Percentiles rank a stretch among this genome's conserved stretches.
These are phyloP conservation scores for Fomitopsis pinicola DNA, from an alignment of 1,284 basidiomycete species.

Conservation along the genomic window DNA sequence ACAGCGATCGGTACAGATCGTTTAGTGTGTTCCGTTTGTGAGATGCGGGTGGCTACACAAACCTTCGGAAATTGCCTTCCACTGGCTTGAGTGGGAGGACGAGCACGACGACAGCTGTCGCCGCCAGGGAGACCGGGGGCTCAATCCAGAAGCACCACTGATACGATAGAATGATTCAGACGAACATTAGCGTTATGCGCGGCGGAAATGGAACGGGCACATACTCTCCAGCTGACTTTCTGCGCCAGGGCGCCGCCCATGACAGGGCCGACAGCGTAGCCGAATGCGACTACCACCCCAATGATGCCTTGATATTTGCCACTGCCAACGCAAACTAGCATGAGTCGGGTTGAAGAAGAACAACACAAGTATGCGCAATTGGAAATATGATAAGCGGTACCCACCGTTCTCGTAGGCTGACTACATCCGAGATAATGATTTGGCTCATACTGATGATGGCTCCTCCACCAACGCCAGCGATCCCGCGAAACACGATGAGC, in stretches of 20 bases:
- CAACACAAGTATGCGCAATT: no score
- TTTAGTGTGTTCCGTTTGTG: neutral
- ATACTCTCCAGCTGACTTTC: conserved; percentile 57
- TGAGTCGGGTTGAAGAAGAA: neutral
- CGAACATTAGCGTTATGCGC: conserved; percentile 7
- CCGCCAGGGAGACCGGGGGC: conserved; percentile 51
- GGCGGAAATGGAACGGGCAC: conserved; percentile 13
- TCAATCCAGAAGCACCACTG: conserved; percentile 69
- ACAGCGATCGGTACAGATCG: neutral
- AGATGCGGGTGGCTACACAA: neutral
- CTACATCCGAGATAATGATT: conserved; percentile 63
- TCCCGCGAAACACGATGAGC: conserved; percentile 68
- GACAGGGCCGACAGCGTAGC: conserved; percentile 52
- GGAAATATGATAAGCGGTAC: neutral
- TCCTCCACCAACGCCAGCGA: conserved; percentile 68
- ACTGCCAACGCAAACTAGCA: conserved; percentile 24
- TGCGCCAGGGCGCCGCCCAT: conserved; percentile 56
- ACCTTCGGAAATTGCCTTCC: conserved; percentile 50
- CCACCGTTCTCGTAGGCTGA: conserved; percentile 56
- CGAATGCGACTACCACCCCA: conserved; percentile 44
- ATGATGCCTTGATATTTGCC: conserved; percentile 68
- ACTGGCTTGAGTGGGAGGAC: conserved; percentile 66
- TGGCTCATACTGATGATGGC: conserved; percentile 63
- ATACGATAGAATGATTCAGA: neutral
- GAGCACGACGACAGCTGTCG: conserved; percentile 52